Percentiles rank a stretch among this genome's conserved stretches.
Conservation (phyloP, 2,329 filamentous ascomycete species). For the Sphaerulina musiva region DNA sequence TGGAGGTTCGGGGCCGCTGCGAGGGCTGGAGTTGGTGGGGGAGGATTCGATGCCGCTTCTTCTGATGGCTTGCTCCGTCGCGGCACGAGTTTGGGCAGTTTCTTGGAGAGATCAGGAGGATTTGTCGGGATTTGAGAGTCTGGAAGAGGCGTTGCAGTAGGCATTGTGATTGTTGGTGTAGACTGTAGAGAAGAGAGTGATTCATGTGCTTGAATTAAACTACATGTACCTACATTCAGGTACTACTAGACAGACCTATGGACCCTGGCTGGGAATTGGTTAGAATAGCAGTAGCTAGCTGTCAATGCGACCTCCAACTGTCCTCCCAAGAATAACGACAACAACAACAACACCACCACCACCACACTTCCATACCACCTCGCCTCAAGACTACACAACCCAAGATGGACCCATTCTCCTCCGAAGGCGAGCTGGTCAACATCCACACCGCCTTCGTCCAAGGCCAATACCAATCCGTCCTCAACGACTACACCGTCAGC, state of each 20-base stretch:
- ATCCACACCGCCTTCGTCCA: constrained; percentile 62
- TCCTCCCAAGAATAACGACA: too few relatives aligned
- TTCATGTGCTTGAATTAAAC: neutral
- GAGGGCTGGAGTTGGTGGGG: constrained; percentile 69
- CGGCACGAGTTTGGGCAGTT: constrained; percentile 62
- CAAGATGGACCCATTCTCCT: constrained; percentile 56
- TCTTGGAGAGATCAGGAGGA: constrained; percentile 48
- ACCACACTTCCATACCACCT: neutral
- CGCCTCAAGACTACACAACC: neutral
- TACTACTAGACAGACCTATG: too few relatives aligned
- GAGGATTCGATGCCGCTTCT: constrained; percentile 42
- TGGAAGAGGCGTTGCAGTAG: constrained; percentile 10
- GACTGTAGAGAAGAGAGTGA: neutral
- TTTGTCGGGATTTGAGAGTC: constrained; percentile 16
- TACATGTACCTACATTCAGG: too few relatives aligned
- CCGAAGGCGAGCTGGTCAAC: constrained; percentile 62
- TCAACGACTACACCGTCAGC: constrained; percentile 71
- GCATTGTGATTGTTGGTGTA: constrained; percentile 7
- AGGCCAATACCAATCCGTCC: constrained; percentile 78
- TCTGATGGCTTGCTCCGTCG: constrained; percentile 49
- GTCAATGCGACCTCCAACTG: too few relatives aligned
- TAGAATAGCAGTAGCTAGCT: too few relatives aligned
- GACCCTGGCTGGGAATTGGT: too few relatives aligned
- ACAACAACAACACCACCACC: too few relatives aligned
- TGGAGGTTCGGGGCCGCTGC: constrained; percentile 56